These are phyloP conservation scores for Aphanomyces cochlioides DNA, from an alignment of 352 stramenopile species.

Conservation along the genomic window DNA sequence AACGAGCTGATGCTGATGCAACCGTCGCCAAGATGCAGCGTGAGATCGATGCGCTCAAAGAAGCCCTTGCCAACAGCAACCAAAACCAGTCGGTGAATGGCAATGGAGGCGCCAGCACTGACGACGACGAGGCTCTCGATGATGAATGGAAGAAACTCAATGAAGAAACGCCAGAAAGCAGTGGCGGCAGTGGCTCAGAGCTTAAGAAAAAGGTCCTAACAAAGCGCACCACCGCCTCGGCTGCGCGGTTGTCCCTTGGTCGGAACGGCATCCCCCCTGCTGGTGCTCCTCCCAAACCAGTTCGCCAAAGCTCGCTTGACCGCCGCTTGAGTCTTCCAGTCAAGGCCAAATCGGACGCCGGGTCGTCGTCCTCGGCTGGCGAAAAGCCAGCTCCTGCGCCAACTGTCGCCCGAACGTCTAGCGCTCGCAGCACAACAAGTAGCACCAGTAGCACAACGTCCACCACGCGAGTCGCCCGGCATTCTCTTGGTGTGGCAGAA, in stretches of 20 bases:
- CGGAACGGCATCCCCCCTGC: not conserved
- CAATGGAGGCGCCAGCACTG: not conserved
- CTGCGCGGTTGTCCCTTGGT: conserved; percentile 8
- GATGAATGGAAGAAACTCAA: conserved; percentile 30
- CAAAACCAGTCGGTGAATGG: conserved; percentile 10
- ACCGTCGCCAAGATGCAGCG: conserved; percentile 4
- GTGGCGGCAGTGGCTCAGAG: not conserved
- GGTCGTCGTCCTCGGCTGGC: not conserved
- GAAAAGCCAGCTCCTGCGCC: conserved; percentile 19
- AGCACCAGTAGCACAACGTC: conserved; percentile 31
- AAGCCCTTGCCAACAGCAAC: conserved; percentile 22
- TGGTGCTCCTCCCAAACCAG: conserved; percentile 9
- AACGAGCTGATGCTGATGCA: conserved; percentile 14
- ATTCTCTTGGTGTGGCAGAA: conserved; percentile 32
- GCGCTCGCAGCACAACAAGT: conserved; percentile 13
- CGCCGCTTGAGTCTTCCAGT: conserved; percentile 24
- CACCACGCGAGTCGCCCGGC: conserved; percentile 34
- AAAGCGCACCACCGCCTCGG: not conserved
- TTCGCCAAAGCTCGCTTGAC: conserved; percentile 2
- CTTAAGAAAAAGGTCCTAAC: not conserved
- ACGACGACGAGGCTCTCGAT: conserved; percentile 17
- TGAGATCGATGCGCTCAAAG: conserved; percentile 16
- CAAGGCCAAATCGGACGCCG: conserved; percentile 3
- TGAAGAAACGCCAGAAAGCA: conserved; percentile 3
- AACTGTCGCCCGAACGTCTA: conserved; percentile 28